Base-by-base conservation (phyloP, 331 rosid genomes). In the Acacia concinna region DNA sequence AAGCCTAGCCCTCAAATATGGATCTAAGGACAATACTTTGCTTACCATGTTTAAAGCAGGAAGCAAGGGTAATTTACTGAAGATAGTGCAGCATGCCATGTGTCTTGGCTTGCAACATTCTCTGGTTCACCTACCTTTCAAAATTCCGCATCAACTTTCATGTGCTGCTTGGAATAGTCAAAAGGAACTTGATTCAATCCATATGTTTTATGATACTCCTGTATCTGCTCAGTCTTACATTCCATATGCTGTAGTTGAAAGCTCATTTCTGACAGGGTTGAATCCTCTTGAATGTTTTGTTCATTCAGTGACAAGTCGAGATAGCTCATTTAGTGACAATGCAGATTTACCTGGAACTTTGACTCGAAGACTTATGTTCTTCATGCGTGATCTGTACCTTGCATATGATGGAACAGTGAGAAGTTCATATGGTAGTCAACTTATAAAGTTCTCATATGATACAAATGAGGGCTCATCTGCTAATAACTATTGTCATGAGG, bases 331-430 rank as follows among this genome's bases (percentile, higher is more conserved):
- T 63, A 91, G 98, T 83, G 97, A 89, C 74, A 89, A 96, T 88
- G 99, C 99, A 20, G 96, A 96, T 59, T 93, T 96, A 79, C 99
- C 98, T 67, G 99, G 99, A 82, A 90, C 98, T 38, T 82, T 96
- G 84, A 85, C 91, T 5, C 87, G 99, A 6, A 87, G 86, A 83
- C 92, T 96, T 23, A 96, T 90, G 89, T 96, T 89, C 76, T 87
- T 96, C 81, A 87, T 96, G 98, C 97, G 98, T 66, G 99, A 96
- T 86, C 20, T 93, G 67, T 84, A 75, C 70, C 78, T 76, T 74
- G 93, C 93, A 30, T 96, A 96, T 82, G 99, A 96, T 82, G 98
- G 99, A 81, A 90, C 99, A 0, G 97, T 93, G 75, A 91, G 99
- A 82, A 96, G 85, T 60, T 90, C 94, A 52, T 91, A 93, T 76